Base-by-base conservation (phyloP, 2,329 filamentous ascomycete species). In the Teratosphaeria viscida region DNA sequence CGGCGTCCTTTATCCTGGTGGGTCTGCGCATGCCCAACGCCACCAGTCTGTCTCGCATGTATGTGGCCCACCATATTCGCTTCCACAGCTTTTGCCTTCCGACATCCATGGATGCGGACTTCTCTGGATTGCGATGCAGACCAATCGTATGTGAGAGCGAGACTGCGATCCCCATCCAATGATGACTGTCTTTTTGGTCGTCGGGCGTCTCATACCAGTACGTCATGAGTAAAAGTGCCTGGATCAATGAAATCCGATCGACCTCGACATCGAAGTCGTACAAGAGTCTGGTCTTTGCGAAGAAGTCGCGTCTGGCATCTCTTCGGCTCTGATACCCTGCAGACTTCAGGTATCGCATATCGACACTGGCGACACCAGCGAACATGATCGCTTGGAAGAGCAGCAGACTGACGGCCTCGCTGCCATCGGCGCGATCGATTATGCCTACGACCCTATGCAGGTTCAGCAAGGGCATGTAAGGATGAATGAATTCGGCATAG, bases 161-260 rank as follows among this genome's bases (percentile, higher is more conserved):
- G 61, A 95, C 89, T 52, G 92, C 92, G 43, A 96, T 90, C 19
- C 92, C 92, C 89, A 96, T 95, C 92, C 92, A 96, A 72, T 96
- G 92, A 89, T 92, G 96, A 54, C 92, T 96, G 72, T 96, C 92
- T 74, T 96, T 96, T 71, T 96, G 90, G 72, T 96, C 92, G 74
- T 96, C 91, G 0, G 92, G 92, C 12, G 90, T 95, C 75, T 96
- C 92, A 73, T 96, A 96, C 88, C 92, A 97, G 73, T 95, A 96
- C 3, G 92, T 96, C 88, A 96, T 92, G 61, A 96, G 81, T 27
- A 96, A 80, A 26, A 96, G 80, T 4, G 89, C 87, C 74, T 96
- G 92, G 16, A 96, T 90, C 27, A 96, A 82, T 23, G 90, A 85
- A 60, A 96, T 86, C 57, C 92, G 88, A 73, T 96, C 92, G 53